Evolutionary conservation across 2,329 filamentous ascomycete genomes (phyloP).

Genomic region (Trichophyton verrucosum): DNA sequence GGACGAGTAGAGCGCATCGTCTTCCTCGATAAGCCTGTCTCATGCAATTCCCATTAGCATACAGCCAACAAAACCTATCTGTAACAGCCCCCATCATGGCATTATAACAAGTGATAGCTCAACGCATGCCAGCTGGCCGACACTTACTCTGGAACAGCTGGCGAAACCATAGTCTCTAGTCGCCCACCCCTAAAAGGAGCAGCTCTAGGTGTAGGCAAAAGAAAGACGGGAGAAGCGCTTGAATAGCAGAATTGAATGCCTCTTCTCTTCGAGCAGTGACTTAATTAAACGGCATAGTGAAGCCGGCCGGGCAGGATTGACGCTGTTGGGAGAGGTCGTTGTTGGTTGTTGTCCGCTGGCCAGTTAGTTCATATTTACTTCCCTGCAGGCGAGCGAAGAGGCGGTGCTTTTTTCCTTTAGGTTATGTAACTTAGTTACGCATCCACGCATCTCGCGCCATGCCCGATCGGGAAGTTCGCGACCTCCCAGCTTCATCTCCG

Average conservation of each 20-base stretch:
- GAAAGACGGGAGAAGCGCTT: not conserved
- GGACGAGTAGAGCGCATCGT: conserved; percentile 70
- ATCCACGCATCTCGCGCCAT: conserved; percentile 6
- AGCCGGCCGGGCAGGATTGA: not conserved
- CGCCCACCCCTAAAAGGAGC: not conserved
- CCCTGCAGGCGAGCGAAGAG: no score
- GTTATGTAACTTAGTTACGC: no score
- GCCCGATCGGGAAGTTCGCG: conserved; percentile 8
- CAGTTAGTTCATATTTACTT: not conserved
- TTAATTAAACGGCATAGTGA: not conserved
- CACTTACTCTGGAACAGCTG: conserved; percentile 62
- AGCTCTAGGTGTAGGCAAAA: not conserved
- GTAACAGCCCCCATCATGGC: not conserved
- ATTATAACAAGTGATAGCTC: not conserved
- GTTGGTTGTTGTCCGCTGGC: not conserved
- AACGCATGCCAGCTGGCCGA: not conserved
- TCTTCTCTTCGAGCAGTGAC: not conserved
- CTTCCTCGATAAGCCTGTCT: conserved; percentile 68
- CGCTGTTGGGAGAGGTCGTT: not conserved
- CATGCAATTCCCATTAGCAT: not conserved
- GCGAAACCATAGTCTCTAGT: conserved; percentile 48
- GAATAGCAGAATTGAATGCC: not conserved
- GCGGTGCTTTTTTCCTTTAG: not conserved
- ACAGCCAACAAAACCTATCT: not conserved
- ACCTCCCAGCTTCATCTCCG: conserved; percentile 1